These are phyloP conservation scores for Sphaerostilbella broomeana DNA, from an alignment of 2,329 filamentous ascomycete genomes.

Conservation along the genomic window DNA sequence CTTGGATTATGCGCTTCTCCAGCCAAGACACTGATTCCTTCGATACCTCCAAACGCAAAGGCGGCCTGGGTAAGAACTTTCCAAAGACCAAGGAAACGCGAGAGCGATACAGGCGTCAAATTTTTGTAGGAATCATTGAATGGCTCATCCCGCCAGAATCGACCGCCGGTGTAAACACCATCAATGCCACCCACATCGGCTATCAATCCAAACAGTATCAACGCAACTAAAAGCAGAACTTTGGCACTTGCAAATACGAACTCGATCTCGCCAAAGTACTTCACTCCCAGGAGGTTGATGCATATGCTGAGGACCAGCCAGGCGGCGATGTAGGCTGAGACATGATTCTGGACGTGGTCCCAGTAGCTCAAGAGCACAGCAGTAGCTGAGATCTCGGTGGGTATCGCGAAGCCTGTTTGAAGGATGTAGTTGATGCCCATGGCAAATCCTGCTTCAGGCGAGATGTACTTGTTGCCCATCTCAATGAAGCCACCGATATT, in stretches of 20 bases:
- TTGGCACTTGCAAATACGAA: slow-evolving; percentile 42
- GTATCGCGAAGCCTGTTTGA: slow-evolving; percentile 17
- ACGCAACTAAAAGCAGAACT: slow-evolving; percentile 34
- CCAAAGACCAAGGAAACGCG: slow-evolving; percentile 35
- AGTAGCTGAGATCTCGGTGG: slow-evolving; percentile 17
- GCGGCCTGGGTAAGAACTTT: slow-evolving; percentile 32
- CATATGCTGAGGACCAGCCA: slow-evolving; percentile 16
- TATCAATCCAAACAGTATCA: slow-evolving; percentile 33
- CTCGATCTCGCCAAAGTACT: slow-evolving; percentile 40
- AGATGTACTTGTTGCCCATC: slow-evolving; percentile 20
- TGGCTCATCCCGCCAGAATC: slow-evolving; percentile 33
- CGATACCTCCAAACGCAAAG: slow-evolving; percentile 30
- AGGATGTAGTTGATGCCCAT: slow-evolving; percentile 21
- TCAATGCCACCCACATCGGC: slow-evolving; percentile 31
- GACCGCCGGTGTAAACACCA: slow-evolving; percentile 33
- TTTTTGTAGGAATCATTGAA: slow-evolving; percentile 28
- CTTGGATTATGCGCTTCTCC: slow-evolving; percentile 41
- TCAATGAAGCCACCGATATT: slow-evolving; percentile 21
- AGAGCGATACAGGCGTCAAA: slow-evolving; percentile 24
- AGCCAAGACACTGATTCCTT: slow-evolving; percentile 18
- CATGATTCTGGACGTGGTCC: slow-evolving; percentile 13
- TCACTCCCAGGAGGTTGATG: slow-evolving; percentile 23
- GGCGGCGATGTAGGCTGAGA: slow-evolving; percentile 14
- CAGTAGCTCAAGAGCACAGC: slow-evolving; percentile 19
- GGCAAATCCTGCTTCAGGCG: slow-evolving; percentile 18